Evolutionary conservation across 2,329 filamentous ascomycete genomes (phyloP).

Genomic region (Calonectria leucothoes): DNA sequence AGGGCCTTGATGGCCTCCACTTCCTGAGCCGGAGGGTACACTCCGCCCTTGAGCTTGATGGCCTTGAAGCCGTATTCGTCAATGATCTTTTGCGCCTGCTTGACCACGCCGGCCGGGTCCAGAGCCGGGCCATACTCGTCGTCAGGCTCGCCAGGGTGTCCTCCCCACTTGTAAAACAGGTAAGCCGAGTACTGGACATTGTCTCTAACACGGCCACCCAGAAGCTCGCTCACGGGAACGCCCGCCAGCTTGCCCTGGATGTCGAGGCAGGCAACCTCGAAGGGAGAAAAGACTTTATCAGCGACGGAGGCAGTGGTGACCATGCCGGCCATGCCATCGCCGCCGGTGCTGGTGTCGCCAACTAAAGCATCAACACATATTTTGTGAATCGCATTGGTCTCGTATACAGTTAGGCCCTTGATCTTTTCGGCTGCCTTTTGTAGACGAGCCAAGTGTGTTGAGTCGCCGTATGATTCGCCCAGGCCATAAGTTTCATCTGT

Average conservation of each 20-base stretch:
- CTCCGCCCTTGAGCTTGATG: slow-evolving; percentile 57
- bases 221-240: slow-evolving; percentile 51
- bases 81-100: slow-evolving; percentile 51
- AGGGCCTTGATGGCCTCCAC: slow-evolving; percentile 53
- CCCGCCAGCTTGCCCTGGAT: slow-evolving; percentile 55
- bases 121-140: slow-evolving; percentile 54
- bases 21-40: slow-evolving; percentile 53
- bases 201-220: slow-evolving; percentile 53
- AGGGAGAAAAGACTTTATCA: slow-evolving; percentile 56
- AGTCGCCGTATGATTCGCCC: slow-evolving; percentile 56
- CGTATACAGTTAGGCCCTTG: slow-evolving; percentile 52
- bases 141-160: slow-evolving; percentile 52
- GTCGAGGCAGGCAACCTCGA: slow-evolving; percentile 56
- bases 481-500: slow-evolving; percentile 50
- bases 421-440: slow-evolving; percentile 45
- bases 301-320: slow-evolving; percentile 54
- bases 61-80: slow-evolving; percentile 57
- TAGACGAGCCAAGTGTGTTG: slow-evolving; percentile 49
- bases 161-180: slow-evolving; percentile 56
- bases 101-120: slow-evolving; percentile 47
- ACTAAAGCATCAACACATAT: slow-evolving; percentile 82
- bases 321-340: slow-evolving; percentile 68
- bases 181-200: slow-evolving; percentile 56
- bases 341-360: slow-evolving; percentile 59
- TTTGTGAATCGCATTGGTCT: slow-evolving; percentile 87